phyloP scores from a whole-genome alignment of 495 filamentous ascomycete genomes.

The Lasiosphaeria hispida region DNA sequence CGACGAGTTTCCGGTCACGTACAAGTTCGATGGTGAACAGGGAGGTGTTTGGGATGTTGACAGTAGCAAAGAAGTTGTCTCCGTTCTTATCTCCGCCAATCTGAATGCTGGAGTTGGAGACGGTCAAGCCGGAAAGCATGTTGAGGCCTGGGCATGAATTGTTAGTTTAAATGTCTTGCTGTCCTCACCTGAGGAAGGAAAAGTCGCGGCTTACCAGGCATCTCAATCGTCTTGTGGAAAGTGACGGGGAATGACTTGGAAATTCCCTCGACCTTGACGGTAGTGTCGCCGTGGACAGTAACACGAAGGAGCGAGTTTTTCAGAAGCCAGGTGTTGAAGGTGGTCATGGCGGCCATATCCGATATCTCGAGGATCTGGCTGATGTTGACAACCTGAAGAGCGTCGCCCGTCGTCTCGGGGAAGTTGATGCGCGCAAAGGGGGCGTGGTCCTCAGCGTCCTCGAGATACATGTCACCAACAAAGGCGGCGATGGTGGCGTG shows the following conservation, averaged over 20 bases:
- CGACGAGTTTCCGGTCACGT: constrained; percentile 21
- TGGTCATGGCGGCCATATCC: constrained; percentile 55
- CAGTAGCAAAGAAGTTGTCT: constrained; percentile 63
- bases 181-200: not conserved
- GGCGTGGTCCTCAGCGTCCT: constrained; percentile 53
- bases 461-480: constrained; percentile 48
- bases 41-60: constrained; percentile 69
- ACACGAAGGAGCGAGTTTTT: constrained; percentile 37
- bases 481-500: constrained; percentile 42
- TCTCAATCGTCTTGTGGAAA: constrained; percentile 43
- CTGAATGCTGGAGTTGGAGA: constrained; percentile 52
- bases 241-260: constrained; percentile 34
- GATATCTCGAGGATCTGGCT: constrained; percentile 54
- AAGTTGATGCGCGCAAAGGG: constrained; percentile 53
- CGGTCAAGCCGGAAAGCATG: constrained; percentile 56
- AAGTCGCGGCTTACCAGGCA: constrained; percentile 26
- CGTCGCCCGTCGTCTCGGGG: constrained; percentile 52
- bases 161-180: not conserved
- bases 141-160: constrained; percentile 34
- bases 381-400: constrained; percentile 56
- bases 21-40: constrained; percentile 63
- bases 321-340: constrained; percentile 58
- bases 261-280: constrained; percentile 40
- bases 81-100: constrained; percentile 37
- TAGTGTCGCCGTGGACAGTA: constrained; percentile 39